These are phyloP conservation scores for Cephaloascus albidus DNA, from an alignment of 805 yeast genomes.

Conservation along the genomic window DNA sequence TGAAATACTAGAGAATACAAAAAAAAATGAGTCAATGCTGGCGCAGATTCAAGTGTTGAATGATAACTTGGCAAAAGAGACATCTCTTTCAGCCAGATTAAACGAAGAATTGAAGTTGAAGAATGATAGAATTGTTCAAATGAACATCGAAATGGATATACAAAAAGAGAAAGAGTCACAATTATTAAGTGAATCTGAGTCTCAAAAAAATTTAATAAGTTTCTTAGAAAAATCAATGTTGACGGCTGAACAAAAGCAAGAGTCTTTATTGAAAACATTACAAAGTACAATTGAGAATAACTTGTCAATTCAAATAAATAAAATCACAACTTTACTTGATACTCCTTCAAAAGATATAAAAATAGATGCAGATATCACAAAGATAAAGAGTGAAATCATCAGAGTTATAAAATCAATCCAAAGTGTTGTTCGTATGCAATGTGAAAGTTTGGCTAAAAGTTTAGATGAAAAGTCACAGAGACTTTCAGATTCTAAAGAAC, in stretches of 20 bases:
- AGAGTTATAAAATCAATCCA: conserved; percentile 7
- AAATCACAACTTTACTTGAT: conserved; percentile 6
- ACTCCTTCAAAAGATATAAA: conserved; percentile 2
- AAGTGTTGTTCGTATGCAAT: conserved; percentile 9
- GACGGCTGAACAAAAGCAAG: not conserved
- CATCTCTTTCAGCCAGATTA: conserved; percentile 10
- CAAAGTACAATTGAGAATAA: conserved; percentile 15
- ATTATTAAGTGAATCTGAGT: conserved; percentile 17
- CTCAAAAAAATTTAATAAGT: not conserved
- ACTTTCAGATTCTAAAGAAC: conserved; percentile 1
- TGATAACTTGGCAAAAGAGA: conserved; percentile 7
- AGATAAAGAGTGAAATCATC: conserved; percentile 6
- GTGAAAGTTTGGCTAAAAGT: conserved; percentile 10
- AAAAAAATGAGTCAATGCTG: conserved; percentile 28
- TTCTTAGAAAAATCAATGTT: conserved; percentile 1
- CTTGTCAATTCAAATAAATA: conserved; percentile 9
- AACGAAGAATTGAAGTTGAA: conserved; percentile 9
- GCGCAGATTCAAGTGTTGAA: conserved; percentile 21
- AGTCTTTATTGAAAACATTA: conserved; percentile 6
- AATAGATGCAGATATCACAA: not conserved
- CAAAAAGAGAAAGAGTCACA: conserved; percentile 19
- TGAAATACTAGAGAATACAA: conserved; percentile 36
- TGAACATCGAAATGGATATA: conserved; percentile 16
- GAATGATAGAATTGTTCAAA: conserved; percentile 11
- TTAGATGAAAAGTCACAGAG: conserved; percentile 6